phyloP scores from a whole-genome alignment of 495 filamentous ascomycete species.

The Podospora pseudoanserina region DNA sequence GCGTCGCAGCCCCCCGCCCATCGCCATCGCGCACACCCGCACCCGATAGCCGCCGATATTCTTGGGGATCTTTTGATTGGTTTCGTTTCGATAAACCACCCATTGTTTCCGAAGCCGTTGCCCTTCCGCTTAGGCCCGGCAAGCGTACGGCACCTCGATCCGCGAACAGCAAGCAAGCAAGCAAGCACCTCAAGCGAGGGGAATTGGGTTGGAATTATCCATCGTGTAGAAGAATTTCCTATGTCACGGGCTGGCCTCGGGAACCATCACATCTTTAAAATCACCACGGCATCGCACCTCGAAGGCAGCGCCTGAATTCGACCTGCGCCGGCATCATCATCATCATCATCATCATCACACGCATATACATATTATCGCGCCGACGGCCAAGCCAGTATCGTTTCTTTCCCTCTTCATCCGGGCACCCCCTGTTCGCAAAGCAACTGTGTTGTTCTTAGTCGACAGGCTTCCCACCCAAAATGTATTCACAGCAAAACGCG shows the following conservation, averaged over 20 bases:
- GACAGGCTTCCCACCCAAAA: conserved; percentile 20
- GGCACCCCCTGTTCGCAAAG: conserved; percentile 15
- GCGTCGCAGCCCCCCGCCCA: conserved; percentile 33
- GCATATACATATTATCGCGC: neutral
- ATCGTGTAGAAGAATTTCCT: conserved; percentile 23
- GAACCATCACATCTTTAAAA: conserved; percentile 20
- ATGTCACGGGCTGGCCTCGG: conserved; percentile 40
- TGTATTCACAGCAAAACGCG: conserved; percentile 50
- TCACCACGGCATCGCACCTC: conserved; percentile 12
- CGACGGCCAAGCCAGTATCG: neutral
- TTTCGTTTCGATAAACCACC: conserved; percentile 40
- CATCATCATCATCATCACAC: neutral
- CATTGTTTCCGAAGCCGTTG: conserved; percentile 33
- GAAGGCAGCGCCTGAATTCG: conserved; percentile 32
- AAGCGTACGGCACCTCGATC: conserved; percentile 21
- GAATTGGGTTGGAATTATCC: conserved; percentile 26
- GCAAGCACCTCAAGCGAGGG: conserved; percentile 7
- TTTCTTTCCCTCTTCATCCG: conserved; percentile 7
- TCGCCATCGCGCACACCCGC: conserved; percentile 22
- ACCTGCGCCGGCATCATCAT: neutral
- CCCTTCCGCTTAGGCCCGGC: conserved; percentile 22
- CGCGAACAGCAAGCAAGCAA: conserved; percentile 4
- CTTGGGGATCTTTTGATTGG: conserved; percentile 39
- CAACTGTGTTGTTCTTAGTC: conserved; percentile 17
- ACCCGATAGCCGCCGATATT: conserved; percentile 32